Conservation (phyloP, 768 basidiomycete genomes). For the Rhizopogon salebrosus region DNA sequence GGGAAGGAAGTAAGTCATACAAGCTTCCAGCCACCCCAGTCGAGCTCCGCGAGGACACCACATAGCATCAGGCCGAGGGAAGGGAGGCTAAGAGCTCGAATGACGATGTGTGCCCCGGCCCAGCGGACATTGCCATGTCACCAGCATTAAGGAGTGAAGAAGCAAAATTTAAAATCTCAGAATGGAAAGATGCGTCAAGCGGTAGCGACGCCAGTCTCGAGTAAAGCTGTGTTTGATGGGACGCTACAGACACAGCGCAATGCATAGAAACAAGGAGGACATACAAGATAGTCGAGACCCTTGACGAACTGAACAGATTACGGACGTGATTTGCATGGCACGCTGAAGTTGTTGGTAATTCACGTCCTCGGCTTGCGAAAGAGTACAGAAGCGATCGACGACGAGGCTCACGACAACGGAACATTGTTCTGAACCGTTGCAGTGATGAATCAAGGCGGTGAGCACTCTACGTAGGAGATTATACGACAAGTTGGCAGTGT, state of each 20-base stretch:
- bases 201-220: conserved; percentile 24
- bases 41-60: conserved; percentile 55
- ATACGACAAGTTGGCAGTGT: conserved; percentile 37
- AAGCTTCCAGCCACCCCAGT: conserved; percentile 77
- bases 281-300: conserved; percentile 64
- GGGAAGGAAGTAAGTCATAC: conserved; percentile 54
- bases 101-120: conserved; percentile 39
- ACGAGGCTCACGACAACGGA: conserved; percentile 50
- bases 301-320: conserved; percentile 59
- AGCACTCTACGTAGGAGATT: conserved; percentile 65
- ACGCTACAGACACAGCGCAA: conserved; percentile 17
- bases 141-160: conserved; percentile 34
- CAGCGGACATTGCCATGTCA: conserved; percentile 33
- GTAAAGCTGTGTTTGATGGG: conserved; percentile 33
- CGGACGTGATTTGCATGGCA: conserved; percentile 50
- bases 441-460: conserved; percentile 82
- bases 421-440: conserved; percentile 65
- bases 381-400: conserved; percentile 31
- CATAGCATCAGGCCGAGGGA: conserved; percentile 50
- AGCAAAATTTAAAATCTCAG: conserved; percentile 28
- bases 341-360: conserved; percentile 40
- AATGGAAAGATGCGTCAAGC: conserved; percentile 21
- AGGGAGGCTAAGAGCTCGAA: conserved; percentile 19
- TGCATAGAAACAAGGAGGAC: conserved; percentile 14
- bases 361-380: conserved; percentile 2